Conservation (phyloP, 306 rosid genomes). For the Malus fusca region DNA sequence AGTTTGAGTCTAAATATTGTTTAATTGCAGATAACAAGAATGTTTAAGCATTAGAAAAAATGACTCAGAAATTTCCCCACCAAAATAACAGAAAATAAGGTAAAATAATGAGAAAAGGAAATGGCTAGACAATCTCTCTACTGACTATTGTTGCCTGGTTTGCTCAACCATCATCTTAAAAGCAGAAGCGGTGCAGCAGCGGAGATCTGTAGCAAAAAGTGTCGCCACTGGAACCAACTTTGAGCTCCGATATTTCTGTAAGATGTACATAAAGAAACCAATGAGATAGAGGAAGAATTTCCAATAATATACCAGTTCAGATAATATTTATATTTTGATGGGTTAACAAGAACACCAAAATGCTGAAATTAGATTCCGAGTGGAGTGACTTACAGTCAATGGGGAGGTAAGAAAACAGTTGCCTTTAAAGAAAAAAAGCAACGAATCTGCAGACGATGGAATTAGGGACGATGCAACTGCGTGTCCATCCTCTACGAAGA, state of each 20-base stretch:
- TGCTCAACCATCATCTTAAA: conserved; percentile 28
- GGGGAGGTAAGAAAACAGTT: conserved; percentile 5
- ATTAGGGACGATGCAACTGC: conserved; percentile 13
- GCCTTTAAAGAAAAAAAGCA: conserved; percentile 52
- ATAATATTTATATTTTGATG: neutral
- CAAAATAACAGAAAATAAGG: neutral
- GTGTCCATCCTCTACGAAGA: neutral
- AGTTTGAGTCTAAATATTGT: neutral
- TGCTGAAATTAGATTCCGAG: neutral
- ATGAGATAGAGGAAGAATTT: neutral
- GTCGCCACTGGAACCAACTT: neutral
- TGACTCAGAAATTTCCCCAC: neutral
- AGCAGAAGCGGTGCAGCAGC: conserved; percentile 36
- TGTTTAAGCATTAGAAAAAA: neutral
- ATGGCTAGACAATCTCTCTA: neutral
- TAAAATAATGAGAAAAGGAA: neutral
- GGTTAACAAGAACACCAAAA: neutral
- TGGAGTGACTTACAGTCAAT: neutral
- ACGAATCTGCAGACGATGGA: conserved; percentile 51
- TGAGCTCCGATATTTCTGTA: conserved; percentile 45
- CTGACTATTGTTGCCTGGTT: conserved; percentile 1
- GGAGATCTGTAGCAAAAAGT: conserved; percentile 24
- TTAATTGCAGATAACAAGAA: neutral
- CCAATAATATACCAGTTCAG: neutral
- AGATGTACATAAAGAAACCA: conserved; percentile 10